Conservation (phyloP, 768 basidiomycete genomes). For the Leccinum ochraceum region DNA sequence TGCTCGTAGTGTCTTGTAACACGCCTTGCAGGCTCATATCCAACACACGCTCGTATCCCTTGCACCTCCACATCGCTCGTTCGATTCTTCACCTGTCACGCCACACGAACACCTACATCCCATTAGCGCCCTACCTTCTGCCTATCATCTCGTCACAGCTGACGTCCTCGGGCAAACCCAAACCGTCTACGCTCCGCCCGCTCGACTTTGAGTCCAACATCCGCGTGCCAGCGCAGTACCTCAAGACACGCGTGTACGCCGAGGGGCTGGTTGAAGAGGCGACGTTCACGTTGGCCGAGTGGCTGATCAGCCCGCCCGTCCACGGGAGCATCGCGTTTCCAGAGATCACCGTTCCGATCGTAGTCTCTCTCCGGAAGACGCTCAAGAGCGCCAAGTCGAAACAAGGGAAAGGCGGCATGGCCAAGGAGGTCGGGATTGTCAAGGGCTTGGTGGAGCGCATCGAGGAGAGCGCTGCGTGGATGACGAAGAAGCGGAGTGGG, state of each 20-base stretch:
- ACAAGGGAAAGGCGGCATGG: constrained; percentile 28
- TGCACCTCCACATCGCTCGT: constrained; percentile 89
- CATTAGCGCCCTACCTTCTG: constrained; percentile 83
- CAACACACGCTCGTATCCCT: constrained; percentile 89
- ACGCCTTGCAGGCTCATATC: constrained; percentile 71
- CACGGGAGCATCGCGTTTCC: constrained; percentile 93
- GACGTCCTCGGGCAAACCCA: constrained; percentile 65
- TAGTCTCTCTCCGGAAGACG: constrained; percentile 68
- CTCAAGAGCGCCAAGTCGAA: constrained; percentile 61
- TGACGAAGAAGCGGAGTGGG: constrained; percentile 65
- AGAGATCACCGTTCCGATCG: constrained; percentile 81
- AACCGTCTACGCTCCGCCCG: constrained; percentile 83
- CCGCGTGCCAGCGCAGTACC: constrained; percentile 84
- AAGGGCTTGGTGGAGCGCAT: constrained; percentile 85
- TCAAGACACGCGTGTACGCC: constrained; percentile 81
- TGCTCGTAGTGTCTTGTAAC: not conserved
- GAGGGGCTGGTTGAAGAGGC: constrained; percentile 86
- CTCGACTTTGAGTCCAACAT: constrained; percentile 88
- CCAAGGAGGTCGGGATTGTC: constrained; percentile 61
- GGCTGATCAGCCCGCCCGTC: constrained; percentile 68
- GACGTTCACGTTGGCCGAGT: constrained; percentile 76
- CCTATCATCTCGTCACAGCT: constrained; percentile 83
- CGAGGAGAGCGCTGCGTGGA: constrained; percentile 82
- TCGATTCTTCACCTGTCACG: constrained; percentile 84
- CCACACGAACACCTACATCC: constrained; percentile 84